Evolutionary conservation across 768 basidiomycete species (phyloP).

Genomic region (Bullera alba): DNA sequence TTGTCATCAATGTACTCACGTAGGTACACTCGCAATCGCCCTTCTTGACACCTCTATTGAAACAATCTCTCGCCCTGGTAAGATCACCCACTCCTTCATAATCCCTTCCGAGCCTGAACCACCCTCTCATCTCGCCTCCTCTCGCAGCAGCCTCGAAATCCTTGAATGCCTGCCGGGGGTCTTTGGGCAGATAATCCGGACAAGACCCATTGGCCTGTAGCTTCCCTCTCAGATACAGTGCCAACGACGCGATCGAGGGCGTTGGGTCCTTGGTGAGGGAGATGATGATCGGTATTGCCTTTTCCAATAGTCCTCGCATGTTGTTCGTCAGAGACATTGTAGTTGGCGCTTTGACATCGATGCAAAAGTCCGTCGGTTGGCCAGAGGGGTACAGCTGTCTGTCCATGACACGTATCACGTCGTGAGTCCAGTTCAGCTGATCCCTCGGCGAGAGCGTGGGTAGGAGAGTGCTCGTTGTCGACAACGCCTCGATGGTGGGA

Average conservation of each 20-base stretch:
- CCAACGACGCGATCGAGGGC: conserved; percentile 58
- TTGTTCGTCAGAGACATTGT: conserved; percentile 11
- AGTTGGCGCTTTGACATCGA: conserved; percentile 42
- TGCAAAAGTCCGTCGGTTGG: conserved; percentile 18
- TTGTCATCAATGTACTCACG: conserved; percentile 49
- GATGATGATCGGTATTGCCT: conserved; percentile 57
- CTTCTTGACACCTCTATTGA: conserved; percentile 68
- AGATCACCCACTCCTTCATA: conserved; percentile 78
- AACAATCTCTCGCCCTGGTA: conserved; percentile 70
- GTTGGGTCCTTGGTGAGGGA: conserved; percentile 34
- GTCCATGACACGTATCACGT: conserved; percentile 74
- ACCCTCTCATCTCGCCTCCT: conserved; percentile 67
- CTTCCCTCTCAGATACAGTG: conserved; percentile 66
- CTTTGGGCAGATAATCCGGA: conserved; percentile 56
- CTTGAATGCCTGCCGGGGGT: conserved; percentile 73
- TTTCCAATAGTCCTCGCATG: conserved; percentile 57
- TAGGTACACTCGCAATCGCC: conserved; percentile 75
- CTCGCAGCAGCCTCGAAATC: conserved; percentile 81
- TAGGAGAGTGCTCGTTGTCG: conserved; percentile 51
- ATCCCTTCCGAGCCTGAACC: conserved; percentile 86
- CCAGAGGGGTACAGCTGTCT: conserved; percentile 50
- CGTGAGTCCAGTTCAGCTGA: conserved; percentile 70
- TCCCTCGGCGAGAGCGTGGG: conserved; percentile 54
- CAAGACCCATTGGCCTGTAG: conserved; percentile 60
- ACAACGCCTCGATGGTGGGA: conserved; percentile 59